Evolutionary conservation across 192 early-diverging fungal species (phyloP).

Genomic region (Phlyctochytrium arcticum): DNA sequence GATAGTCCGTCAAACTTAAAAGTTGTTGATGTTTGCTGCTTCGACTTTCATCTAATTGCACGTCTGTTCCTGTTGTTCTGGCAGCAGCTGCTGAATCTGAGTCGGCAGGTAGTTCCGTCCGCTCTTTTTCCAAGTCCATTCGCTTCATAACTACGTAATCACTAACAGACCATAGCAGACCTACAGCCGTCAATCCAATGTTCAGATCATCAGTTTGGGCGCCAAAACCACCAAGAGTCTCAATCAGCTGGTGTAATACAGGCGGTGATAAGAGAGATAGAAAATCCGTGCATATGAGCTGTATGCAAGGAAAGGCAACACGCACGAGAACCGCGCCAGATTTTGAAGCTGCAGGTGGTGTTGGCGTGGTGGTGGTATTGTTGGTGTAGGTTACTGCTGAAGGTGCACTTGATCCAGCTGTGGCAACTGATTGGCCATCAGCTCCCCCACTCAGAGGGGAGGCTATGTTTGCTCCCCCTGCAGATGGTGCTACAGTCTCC

Average conservation of each 20-base stretch:
- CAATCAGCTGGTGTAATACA: constrained; percentile 75
- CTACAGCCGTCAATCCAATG: constrained; percentile 88
- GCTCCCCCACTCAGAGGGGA: constrained; percentile 13
- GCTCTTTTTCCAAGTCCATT: constrained; percentile 47
- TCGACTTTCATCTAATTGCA: background rate
- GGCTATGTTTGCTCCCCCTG: too few relatives aligned
- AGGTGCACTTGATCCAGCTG: too few relatives aligned
- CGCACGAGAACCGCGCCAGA: constrained; percentile 54
- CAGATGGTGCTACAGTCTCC: too few relatives aligned
- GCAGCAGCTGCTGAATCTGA: background rate
- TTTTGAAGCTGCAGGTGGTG: background rate
- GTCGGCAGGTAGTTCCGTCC: background rate
- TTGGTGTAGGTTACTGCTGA: background rate
- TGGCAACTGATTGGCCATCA: background rate
- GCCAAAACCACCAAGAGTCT: constrained; percentile 76
- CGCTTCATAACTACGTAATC: constrained; percentile 80
- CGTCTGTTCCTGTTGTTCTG: background rate
- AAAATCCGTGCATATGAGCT: constrained; percentile 95
- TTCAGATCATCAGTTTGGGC: constrained; percentile 86
- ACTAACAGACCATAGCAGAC: constrained; percentile 87
- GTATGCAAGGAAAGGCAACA: constrained; percentile 85
- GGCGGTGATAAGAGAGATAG: constrained; percentile 70
- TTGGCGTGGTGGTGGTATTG: background rate
- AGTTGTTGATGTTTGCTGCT: background rate
- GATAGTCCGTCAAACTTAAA: background rate